phyloP scores from a whole-genome alignment of 768 basidiomycete species.

The Phlegmacium glaucopus region DNA sequence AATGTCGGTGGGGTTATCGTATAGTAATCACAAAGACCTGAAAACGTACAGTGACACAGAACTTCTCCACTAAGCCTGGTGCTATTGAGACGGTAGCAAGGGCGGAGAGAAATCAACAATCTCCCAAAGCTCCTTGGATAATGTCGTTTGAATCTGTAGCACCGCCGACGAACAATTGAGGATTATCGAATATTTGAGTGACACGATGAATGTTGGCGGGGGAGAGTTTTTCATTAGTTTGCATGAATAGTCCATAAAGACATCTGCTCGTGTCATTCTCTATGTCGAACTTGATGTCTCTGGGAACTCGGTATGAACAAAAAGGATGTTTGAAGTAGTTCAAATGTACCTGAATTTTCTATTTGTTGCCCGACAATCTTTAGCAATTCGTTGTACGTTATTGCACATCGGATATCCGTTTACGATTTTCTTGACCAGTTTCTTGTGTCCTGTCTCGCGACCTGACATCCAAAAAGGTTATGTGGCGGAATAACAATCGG shows the following conservation, averaged over 20 bases:
- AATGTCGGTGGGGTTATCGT: neutral
- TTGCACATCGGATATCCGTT: too few species aligned
- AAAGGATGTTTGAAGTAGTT: too few species aligned
- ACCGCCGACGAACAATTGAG: conserved; percentile 44
- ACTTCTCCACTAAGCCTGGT: too few species aligned
- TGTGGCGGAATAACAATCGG: too few species aligned
- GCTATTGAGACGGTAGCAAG: conserved; percentile 47
- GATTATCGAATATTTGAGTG: conserved; percentile 52
- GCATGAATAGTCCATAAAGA: conserved; percentile 16
- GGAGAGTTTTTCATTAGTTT: conserved; percentile 10
- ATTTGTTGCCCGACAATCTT: too few species aligned
- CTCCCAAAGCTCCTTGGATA: conserved; percentile 46
- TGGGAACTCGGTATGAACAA: too few species aligned
- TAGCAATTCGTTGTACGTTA: too few species aligned
- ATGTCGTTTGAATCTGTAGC: conserved; percentile 42
- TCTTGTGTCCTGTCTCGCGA: too few species aligned
- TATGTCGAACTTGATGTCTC: conserved; percentile 56
- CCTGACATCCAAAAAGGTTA: too few species aligned
- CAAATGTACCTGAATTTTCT: too few species aligned
- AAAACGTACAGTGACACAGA: conserved; percentile 28
- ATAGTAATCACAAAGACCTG: too few species aligned
- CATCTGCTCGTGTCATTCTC: conserved; percentile 50
- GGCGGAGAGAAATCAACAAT: conserved; percentile 57
- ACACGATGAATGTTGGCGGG: conserved; percentile 32
- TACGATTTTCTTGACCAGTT: too few species aligned